Conservation (phyloP, 2,329 filamentous ascomycete species). For the Arthrobotrys sphaeroides region DNA sequence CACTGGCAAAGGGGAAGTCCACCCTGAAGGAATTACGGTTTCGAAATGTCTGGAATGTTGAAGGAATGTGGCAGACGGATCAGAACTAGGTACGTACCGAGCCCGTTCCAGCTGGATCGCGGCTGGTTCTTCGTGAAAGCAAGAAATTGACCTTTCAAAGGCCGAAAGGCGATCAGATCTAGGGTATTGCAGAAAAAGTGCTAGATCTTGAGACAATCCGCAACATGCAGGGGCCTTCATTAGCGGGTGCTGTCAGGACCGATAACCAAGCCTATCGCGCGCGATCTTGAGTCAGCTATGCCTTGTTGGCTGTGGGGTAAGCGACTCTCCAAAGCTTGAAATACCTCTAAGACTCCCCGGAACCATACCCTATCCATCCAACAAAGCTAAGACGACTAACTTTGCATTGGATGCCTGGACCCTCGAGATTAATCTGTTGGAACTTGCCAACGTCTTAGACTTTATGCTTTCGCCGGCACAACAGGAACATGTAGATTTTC, state of each 20-base stretch:
- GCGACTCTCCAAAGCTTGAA: not conserved
- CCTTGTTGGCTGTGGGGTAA: not conserved
- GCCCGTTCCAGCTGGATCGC: not conserved
- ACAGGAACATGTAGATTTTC: not conserved
- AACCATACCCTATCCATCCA: not conserved
- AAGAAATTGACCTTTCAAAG: not conserved
- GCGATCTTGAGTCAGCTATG: not conserved
- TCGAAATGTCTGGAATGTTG: constrained; percentile 25
- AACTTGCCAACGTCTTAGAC: not conserved
- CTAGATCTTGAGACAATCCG: not conserved
- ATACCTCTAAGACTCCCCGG: not conserved
- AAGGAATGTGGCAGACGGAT: constrained; percentile 6
- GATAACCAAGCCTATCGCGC: not conserved
- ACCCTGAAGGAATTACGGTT: constrained; percentile 19
- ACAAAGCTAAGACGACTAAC: not conserved
- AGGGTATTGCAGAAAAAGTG: not conserved
- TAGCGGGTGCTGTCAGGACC: not conserved
- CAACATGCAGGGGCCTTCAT: not conserved
- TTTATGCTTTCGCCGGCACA: not conserved
- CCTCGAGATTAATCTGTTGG: not conserved
- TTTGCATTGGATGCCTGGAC: not conserved
- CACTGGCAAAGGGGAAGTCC: not conserved
- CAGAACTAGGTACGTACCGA: not conserved
- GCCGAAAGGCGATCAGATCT: not conserved
- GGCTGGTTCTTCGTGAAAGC: not conserved